Base-by-base conservation (phyloP, 768 basidiomycete species). In the Lyophyllum semitale region DNA sequence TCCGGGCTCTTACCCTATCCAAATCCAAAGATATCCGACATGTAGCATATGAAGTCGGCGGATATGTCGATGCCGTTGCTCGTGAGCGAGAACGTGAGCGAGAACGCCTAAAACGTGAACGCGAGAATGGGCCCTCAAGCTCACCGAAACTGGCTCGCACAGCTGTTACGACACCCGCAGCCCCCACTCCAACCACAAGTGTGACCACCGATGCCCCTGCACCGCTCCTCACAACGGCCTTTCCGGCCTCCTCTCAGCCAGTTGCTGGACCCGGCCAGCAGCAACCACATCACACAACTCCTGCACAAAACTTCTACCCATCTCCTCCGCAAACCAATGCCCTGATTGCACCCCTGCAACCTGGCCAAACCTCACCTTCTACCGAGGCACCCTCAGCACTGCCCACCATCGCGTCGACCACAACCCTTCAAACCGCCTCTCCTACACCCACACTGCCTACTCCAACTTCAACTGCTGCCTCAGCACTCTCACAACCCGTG, bases 41-140 rank as follows among this genome's bases (percentile, higher is more conserved):
- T 5, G 78, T 87, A 6, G 88, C 87, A 1, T 65, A 73, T 2
- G 84, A 89, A 65, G 80, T 89, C 17, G 82, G 84, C 27, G 74
- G 75, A 1, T 93, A 89, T 61, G 88, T 93, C 6, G 92, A 93
- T 53, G 80, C 81, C 8, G 80, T 92, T 5, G 85, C 84, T 3
- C 83, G 82, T 58, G 92, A 93, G 62, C 77, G 92, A 17, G 92
- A 93, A 57, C 77, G 78, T 53, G 91, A 94, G 67, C 77, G 89
- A 6, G 90, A 92, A 60, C 77, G 89, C 25, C 77, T 91, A 44
- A 84, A 84, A 60, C 74, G 80, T 44, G 89, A 88, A 67, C 73
- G 87, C 18, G 87, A 90, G 62, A 76, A 71, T 33, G 76, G 68
- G 2, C 51, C 59, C 27, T 58, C 65, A 25, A 62, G 68, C 23